Conservation (phyloP, 192 early-diverging fungal genomes). For the Spinellus fusiger region DNA sequence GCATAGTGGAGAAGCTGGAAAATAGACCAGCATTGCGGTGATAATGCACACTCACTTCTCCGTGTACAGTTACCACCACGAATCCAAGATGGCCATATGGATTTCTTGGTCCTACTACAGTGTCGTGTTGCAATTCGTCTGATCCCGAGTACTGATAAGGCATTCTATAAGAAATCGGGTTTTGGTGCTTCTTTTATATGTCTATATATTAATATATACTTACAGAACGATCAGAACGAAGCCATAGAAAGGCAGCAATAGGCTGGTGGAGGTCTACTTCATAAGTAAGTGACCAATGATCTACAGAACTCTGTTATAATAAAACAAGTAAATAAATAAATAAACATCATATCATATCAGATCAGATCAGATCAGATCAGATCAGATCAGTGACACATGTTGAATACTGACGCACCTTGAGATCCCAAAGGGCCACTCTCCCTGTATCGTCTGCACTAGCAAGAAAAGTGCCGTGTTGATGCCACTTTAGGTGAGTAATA, state of each 20-base stretch:
- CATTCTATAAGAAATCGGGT: conserved; percentile 12
- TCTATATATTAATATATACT: neutral
- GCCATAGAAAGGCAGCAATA: conserved; percentile 24
- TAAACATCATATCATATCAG: neutral
- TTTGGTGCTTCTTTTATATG: too few relatives aligned
- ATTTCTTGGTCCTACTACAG: conserved; percentile 24
- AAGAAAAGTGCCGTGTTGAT: conserved; percentile 26
- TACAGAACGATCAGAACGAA: conserved; percentile 28
- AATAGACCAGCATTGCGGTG: conserved; percentile 29
- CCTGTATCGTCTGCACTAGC: conserved; percentile 31
- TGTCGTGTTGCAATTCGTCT: conserved; percentile 1
- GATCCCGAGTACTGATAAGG: neutral
- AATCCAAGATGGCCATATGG: conserved; percentile 30
- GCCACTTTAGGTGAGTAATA: conserved; percentile 31
- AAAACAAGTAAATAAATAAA: neutral
- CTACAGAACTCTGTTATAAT: conserved; percentile 11
- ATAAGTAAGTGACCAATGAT: conserved; percentile 15
- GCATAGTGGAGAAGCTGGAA: conserved; percentile 20
- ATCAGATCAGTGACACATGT: too few relatives aligned
- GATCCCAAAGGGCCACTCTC: conserved; percentile 28
- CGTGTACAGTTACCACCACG: conserved; percentile 26
- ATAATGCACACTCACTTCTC: conserved; percentile 30
- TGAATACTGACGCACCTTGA: conserved; percentile 5
- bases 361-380: neutral
- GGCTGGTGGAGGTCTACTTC: conserved; percentile 26